Percentiles rank a stretch among this genome's conserved stretches.
These are phyloP conservation scores for Strobilomyces dryophilus DNA, from an alignment of 768 basidiomycete species.

Conservation along the genomic window DNA sequence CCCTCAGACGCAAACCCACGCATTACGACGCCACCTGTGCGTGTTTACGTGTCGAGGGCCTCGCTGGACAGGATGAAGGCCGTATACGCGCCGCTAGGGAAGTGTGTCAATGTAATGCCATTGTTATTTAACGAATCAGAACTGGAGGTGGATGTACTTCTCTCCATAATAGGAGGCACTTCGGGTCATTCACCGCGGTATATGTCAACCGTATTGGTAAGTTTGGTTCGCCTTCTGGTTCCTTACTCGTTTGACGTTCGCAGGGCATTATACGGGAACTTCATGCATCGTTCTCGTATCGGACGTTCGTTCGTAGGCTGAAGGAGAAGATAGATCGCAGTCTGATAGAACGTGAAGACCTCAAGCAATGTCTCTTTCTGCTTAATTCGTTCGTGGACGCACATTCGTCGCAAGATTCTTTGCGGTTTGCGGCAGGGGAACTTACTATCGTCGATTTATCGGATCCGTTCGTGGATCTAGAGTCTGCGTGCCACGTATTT, in stretches of 20 bases:
- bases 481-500: constrained; percentile 60
- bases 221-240: constrained; percentile 9
- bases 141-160: constrained; percentile 58
- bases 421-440: constrained; percentile 50
- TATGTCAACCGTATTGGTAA: constrained; percentile 59
- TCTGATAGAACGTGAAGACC: constrained; percentile 46
- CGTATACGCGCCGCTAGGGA: constrained; percentile 47
- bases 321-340: constrained; percentile 45
- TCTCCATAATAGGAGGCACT: constrained; percentile 67
- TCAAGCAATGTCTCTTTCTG: constrained; percentile 58
- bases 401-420: neutral
- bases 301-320: constrained; percentile 41
- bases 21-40: constrained; percentile 26
- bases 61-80: constrained; percentile 51
- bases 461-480: constrained; percentile 63
- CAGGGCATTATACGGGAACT: constrained; percentile 56
- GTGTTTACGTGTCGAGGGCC: constrained; percentile 54
- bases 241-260: neutral
- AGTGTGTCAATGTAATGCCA: constrained; percentile 45
- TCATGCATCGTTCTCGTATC: constrained; percentile 52
- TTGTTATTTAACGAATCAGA: constrained; percentile 52
- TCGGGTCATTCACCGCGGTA: constrained; percentile 59
- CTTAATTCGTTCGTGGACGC: constrained; percentile 51
- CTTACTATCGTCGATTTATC: constrained; percentile 65
- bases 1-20: constrained; percentile 26